A percentile compares a stretch with the other conserved stretches of the same genome.
Conservation (phyloP, 345 rosid genomes). For the Lenwebbia sp. region DNA sequence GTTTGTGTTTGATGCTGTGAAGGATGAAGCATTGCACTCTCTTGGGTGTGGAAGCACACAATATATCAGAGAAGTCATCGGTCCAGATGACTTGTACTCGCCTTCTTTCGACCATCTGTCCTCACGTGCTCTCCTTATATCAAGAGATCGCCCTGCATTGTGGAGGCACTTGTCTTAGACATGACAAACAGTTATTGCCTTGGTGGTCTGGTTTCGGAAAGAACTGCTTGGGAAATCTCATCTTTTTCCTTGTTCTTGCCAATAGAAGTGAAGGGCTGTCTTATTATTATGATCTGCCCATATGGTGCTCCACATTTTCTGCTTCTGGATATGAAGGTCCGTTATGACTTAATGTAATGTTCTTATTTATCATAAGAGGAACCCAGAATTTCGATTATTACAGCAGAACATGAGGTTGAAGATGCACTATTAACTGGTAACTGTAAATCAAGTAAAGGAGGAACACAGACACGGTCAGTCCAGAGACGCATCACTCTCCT, state of each 20-base stretch:
- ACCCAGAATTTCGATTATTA: neutral
- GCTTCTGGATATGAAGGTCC: neutral
- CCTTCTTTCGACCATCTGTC: conserved; percentile 78
- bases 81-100: conserved; percentile 68
- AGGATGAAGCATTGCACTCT: conserved; percentile 37
- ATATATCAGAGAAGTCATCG: conserved; percentile 54
- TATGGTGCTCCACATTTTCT: neutral
- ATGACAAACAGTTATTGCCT: neutral
- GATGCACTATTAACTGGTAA: neutral
- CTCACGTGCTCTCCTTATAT: conserved; percentile 69
- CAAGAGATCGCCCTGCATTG: conserved; percentile 85
- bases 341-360: neutral
- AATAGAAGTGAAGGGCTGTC: neutral
- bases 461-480: neutral
- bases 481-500: neutral
- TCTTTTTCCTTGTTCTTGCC: neutral
- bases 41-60: conserved; percentile 17
- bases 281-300: neutral
- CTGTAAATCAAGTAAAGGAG: neutral
- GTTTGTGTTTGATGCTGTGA: conserved; percentile 54
- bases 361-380: neutral
- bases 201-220: neutral
- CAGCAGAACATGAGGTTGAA: neutral
- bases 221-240: neutral
- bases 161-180: conserved; percentile 51